Evolutionary conservation across 305 asterid species (phyloP).

Genomic region (Solanum hybrid): DNA sequence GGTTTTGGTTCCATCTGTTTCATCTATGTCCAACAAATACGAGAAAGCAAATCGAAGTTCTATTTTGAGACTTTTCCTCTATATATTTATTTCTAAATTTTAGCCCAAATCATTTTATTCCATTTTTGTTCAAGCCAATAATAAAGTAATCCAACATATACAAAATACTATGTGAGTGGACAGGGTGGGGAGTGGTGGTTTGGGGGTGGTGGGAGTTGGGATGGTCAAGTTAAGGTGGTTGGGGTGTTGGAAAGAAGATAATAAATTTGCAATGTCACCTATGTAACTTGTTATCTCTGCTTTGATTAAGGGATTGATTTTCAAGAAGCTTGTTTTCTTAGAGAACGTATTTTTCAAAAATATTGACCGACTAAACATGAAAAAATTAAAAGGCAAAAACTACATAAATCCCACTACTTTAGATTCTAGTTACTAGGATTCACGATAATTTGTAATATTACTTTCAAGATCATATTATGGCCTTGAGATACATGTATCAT

Average conservation of each 20-base stretch:
- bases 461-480: neutral
- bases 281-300: neutral
- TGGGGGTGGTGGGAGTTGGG: neutral
- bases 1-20: neutral
- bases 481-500: neutral
- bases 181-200: neutral
- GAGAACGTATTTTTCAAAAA: neutral
- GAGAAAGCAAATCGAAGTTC: neutral
- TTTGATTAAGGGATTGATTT: neutral
- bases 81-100: neutral
- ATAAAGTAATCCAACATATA: neutral
- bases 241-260: neutral
- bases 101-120: neutral
- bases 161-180: neutral
- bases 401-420: neutral
- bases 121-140: neutral
- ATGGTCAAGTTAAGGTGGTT: neutral
- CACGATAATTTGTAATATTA: too few species aligned
- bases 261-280: neutral
- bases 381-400: neutral
- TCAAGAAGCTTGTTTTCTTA: neutral
- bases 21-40: neutral
- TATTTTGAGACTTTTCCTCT: neutral
- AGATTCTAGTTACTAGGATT: neutral
- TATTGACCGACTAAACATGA: neutral